phyloP scores from a whole-genome alignment of 768 basidiomycete genomes.

The Mycena capillaripes region DNA sequence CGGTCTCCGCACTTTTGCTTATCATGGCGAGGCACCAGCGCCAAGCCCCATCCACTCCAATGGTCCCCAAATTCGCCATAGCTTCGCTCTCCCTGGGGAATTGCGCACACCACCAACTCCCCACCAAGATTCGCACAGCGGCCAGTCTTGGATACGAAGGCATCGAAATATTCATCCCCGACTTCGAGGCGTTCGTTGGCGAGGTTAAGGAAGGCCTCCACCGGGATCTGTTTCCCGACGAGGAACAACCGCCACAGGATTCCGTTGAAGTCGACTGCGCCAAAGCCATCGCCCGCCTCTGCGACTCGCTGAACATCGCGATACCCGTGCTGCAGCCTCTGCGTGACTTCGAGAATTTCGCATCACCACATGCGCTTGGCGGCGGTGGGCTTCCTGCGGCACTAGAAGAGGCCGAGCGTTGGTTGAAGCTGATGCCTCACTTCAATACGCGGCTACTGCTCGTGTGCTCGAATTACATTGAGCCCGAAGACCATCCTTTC shows the following conservation, averaged over 20 bases:
- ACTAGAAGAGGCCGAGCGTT: constrained; percentile 46
- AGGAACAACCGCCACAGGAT: constrained; percentile 10
- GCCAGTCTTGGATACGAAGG: constrained; percentile 52
- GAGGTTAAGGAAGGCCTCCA: constrained; percentile 39
- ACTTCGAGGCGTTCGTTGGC: constrained; percentile 44
- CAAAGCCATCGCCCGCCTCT: constrained; percentile 37
- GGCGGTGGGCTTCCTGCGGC: constrained; percentile 40
- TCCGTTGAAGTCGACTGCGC: constrained; percentile 43
- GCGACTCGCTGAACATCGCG: constrained; percentile 38
- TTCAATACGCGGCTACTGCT: constrained; percentile 50
- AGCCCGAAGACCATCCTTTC: constrained; percentile 37
- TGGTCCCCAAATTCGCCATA: constrained; percentile 40
- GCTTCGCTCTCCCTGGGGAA: constrained; percentile 45
- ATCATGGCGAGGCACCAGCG: background rate
- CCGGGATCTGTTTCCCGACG: constrained; percentile 37
- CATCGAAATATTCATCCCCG: constrained; percentile 45
- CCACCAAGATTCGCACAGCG: constrained; percentile 46
- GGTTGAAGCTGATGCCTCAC: constrained; percentile 46
- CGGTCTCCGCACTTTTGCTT: background rate
- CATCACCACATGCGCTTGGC: constrained; percentile 20
- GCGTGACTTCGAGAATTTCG: constrained; percentile 53
- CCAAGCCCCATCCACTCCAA: background rate
- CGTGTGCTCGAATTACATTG: constrained; percentile 50
- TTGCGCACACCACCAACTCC: constrained; percentile 46
- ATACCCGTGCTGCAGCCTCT: constrained; percentile 53